Evolutionary conservation across 108 stramenopile genomes (phyloP), one percentile per base, ranked within the genome.

Genomic region (Cyclotella cryptica): DNA sequence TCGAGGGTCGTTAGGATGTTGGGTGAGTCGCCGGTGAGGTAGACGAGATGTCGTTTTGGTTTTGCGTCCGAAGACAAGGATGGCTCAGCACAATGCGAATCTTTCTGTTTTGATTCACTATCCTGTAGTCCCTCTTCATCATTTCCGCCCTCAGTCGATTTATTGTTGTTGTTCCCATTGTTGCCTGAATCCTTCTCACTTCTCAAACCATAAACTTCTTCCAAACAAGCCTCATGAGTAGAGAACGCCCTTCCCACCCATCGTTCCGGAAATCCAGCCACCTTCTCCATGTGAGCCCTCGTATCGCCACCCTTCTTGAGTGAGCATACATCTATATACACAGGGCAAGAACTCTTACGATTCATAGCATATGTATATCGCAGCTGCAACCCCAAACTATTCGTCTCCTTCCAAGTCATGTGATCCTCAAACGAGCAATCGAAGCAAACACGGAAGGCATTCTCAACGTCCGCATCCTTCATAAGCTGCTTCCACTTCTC

Each of bases 11-110:
- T 69, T 40, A 90, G 66, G 11, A 82, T 85, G 57, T 86, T 88
- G 27, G 87, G 75, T 15, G 94, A 92, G 65, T 95, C 94, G 46
- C 90, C 89, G 53, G 94, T 91, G 39, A 95, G 82, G 73, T 95
- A 95, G 4, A 95, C 89, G 45, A 94, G 53, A 55, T 76, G 59
- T 22, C 84, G 71, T 41, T 81, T 55, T 11, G 71, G 78, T 21
- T 47, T 61, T 12, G 52, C 10, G 35, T n/a, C 58, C 15, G 65
- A 12, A 27, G 26, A 18, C 18, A 12, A 12, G 58, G 55, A 14
- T 24, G 28, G 43, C 43, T 39, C 39, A 43, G 13, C 54, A 62
- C 10, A 19, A 28, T 35, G 35, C 6, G 35, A 35, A 6, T 35
- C 4, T 2, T 35, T 35, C 35, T 35, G 35, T 35, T 35, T 2